Evolutionary conservation across 1,284 basidiomycete species (phyloP).

Genomic region (Schizophyllum commune): DNA sequence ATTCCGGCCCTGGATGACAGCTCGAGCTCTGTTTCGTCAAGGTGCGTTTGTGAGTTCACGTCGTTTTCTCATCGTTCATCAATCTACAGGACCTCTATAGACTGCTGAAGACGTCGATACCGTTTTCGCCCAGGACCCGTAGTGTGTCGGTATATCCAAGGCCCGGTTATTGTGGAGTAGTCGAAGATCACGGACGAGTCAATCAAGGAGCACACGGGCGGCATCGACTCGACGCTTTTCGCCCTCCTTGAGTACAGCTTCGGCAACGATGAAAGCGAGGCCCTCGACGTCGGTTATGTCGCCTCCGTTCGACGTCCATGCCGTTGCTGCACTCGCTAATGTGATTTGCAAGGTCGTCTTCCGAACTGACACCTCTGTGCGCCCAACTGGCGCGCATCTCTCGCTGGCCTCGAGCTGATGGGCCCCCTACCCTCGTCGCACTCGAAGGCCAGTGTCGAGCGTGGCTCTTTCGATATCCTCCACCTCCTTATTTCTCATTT

Average conservation of each 20-base stretch:
- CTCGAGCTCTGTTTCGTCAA: constrained; percentile 99
- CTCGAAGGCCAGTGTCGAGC: constrained; percentile 80
- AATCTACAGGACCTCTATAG: constrained; percentile 82
- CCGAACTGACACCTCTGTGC: constrained; percentile 10
- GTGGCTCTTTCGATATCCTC: constrained; percentile 78
- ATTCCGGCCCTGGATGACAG: constrained; percentile 92
- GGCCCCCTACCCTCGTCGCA: constrained; percentile 85
- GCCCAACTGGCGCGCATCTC: constrained; percentile 74
- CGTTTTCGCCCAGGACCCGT: constrained; percentile 96
- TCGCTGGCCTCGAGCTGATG: constrained; percentile 75
- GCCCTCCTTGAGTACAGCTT: constrained; percentile 80
- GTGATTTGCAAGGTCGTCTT: constrained; percentile 37
- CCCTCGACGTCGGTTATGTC: constrained; percentile 87
- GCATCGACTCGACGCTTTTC: constrained; percentile 76
- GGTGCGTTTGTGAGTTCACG: constrained; percentile 33
- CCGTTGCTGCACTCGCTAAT: constrained; percentile 40
- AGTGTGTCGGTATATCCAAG: constrained; percentile 97
- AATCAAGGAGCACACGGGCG: constrained; percentile 86
- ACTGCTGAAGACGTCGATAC: constrained; percentile 97
- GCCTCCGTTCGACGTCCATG: constrained; percentile 42
- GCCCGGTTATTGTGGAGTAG: constrained; percentile 90
- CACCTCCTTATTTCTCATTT: constrained; percentile 80
- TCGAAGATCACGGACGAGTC: constrained; percentile 88
- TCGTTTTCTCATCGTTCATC: constrained; percentile 3
- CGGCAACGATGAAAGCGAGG: constrained; percentile 65